These are phyloP conservation scores for Phytophthora pinifolia DNA, from an alignment of 352 stramenopile genomes.

Conservation along the genomic window DNA sequence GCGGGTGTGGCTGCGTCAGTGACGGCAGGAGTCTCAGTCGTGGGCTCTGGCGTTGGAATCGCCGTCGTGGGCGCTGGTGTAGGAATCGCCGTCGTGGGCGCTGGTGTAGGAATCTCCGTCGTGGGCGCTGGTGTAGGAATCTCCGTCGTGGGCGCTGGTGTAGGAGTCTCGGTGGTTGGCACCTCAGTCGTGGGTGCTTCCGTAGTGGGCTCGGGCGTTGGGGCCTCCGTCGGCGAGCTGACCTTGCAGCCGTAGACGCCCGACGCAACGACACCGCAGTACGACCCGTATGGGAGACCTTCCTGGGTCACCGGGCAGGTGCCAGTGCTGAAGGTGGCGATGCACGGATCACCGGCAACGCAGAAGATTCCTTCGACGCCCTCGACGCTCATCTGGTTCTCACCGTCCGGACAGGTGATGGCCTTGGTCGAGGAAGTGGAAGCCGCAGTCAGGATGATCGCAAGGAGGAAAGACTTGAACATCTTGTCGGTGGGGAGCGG, in stretches of 20 bases:
- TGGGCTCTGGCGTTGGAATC: constrained; percentile 1
- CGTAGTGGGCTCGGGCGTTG: constrained; percentile 2
- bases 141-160: background rate
- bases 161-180: constrained; percentile 3
- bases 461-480: constrained; percentile 34
- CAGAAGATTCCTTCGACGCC: constrained; percentile 34
- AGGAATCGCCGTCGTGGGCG: background rate
- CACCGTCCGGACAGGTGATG: constrained; percentile 14
- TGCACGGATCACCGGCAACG: constrained; percentile 25
- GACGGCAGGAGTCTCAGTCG: background rate
- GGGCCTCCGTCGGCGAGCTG: background rate
- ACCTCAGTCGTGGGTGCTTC: background rate
- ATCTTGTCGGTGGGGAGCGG: constrained; percentile 7
- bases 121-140: constrained; percentile 1
- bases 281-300: constrained; percentile 34
- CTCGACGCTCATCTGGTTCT: constrained; percentile 40
- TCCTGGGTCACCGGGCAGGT: constrained; percentile 24
- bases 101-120: background rate
- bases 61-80: background rate
- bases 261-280: constrained; percentile 35
- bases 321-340: constrained; percentile 27
- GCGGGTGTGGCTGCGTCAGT: background rate
- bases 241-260: constrained; percentile 41
- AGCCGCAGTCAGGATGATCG: constrained; percentile 21
- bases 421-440: constrained; percentile 12